Conservation (phyloP, 108 stramenopile species). For the Pseudonitzschia delicatissima region DNA sequence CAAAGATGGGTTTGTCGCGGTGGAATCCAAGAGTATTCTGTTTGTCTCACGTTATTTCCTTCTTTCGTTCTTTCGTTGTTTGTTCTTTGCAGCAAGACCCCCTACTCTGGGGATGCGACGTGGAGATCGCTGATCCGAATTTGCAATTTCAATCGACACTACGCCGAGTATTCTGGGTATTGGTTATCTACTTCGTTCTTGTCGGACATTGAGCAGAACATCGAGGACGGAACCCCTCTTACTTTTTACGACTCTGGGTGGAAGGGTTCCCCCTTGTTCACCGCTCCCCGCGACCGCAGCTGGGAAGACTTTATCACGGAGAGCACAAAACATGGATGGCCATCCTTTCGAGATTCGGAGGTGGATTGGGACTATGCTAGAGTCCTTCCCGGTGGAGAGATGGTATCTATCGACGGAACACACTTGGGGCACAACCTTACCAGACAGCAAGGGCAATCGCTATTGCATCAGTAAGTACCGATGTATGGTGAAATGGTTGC, state of each 20-base stretch:
- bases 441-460: slow-evolving; percentile 73
- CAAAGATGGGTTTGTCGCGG: not conserved
- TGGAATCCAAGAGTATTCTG: not conserved
- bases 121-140: not conserved
- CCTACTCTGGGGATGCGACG: not conserved
- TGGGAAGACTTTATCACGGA: slow-evolving; percentile 72
- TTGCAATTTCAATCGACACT: slow-evolving; percentile 2
- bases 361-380: slow-evolving; percentile 88
- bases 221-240: slow-evolving; percentile 17
- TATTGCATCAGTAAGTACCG: slow-evolving; percentile 80
- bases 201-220: slow-evolving; percentile 40
- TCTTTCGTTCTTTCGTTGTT: slow-evolving; percentile 1
- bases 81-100: not conserved
- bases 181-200: slow-evolving; percentile 63
- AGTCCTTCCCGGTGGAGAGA: slow-evolving; percentile 76
- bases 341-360: slow-evolving; percentile 48
- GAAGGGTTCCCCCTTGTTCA: slow-evolving; percentile 74
- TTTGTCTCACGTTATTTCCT: not conserved
- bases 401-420: slow-evolving; percentile 80
- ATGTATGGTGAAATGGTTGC: too few species aligned
- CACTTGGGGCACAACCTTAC: slow-evolving; percentile 87
- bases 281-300: slow-evolving; percentile 57
- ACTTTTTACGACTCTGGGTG: slow-evolving; percentile 83
- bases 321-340: slow-evolving; percentile 78
- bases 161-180: slow-evolving; percentile 74